Base-by-base conservation (phyloP, 2,329 filamentous ascomycete species). In the Calonectria fujianensis region DNA sequence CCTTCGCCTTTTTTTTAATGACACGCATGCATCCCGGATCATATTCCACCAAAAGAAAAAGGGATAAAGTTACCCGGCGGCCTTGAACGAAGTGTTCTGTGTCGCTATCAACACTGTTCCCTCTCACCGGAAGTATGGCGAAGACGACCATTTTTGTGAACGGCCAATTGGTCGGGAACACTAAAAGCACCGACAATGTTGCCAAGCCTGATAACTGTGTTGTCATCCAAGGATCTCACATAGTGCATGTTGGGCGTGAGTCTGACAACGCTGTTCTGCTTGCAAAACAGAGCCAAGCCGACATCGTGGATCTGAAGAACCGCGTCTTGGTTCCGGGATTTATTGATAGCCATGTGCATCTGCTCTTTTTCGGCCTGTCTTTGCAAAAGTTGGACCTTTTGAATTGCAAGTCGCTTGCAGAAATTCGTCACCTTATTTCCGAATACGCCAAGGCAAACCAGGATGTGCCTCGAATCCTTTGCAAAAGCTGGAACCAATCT, bases 311-410 rank as follows among this genome's bases (percentile, higher is more conserved):
- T 48, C 61, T 82, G 9, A 27, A 73, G 0, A 81, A 83, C 5
- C 79, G 79, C 37, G 81, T 82, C 1, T 81, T 90, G 5, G 80
- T 90, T 0, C 89, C 89, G 0, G 86, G 88, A 2, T 90, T 90
- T 74, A 86, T 90, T 45, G 89, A 90, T 75, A 88, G 87, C 1
- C 89, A 90, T 61, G 87, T 89, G 77, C 89, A 90, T 76, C 84
- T 90, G 5, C 80, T 90, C 0, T 83, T 88, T 57, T 84, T 89
- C 0, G 89, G 89, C 0, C 85, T 89, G 35, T 87, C 88, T 0
- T 83, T 90, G 4, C 84, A 85, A 31, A 89, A 90, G 74, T 81
- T 89, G 18, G 82, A 85, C 29, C 78, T 90, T 0, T 84, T 85
- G 4, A 78, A 82, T 0, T 88, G 88, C 74, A 84, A 84, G 57